Percentiles rank a stretch among this genome's conserved stretches.
Conservation (phyloP, 257 asterid species). For the Buddleja alternifolia region DNA sequence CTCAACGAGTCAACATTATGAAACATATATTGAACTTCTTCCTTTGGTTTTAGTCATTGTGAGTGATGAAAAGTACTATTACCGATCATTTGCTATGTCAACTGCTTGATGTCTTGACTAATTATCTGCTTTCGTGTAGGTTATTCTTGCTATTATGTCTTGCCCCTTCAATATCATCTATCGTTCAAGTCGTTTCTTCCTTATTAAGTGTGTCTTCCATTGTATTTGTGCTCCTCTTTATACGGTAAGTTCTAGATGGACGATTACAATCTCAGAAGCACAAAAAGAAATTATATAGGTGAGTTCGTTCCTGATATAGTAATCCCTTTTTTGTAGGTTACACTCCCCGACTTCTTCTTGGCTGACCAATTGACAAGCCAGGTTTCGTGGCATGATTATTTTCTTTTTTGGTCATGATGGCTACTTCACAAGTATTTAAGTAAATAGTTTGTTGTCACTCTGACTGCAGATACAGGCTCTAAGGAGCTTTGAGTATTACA, state of each 20-base stretch:
- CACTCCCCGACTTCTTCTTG: conserved; percentile 71
- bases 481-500: conserved; percentile 77
- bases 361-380: conserved; percentile 89
- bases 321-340: conserved; percentile 52
- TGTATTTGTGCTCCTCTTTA: conserved; percentile 85
- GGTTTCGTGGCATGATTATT: conserved; percentile 42
- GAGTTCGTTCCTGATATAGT: conserved; percentile 12
- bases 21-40: conserved; percentile 55
- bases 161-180: conserved; percentile 71
- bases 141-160: conserved; percentile 46
- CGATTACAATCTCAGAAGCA: not conserved
- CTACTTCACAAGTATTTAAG: conserved; percentile 3
- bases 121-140: conserved; percentile 43
- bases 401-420: conserved; percentile 14
- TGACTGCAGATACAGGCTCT: conserved; percentile 71
- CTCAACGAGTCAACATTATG: conserved; percentile 48
- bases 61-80: conserved; percentile 32
- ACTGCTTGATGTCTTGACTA: conserved; percentile 19
- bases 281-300: not conserved
- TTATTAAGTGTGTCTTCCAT: conserved; percentile 54
- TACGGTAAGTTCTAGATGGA: conserved; percentile 43
- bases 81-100: conserved; percentile 20
- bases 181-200: conserved; percentile 75
- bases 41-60: conserved; percentile 74
- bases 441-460: conserved; percentile 28